A percentile compares a stretch with the other conserved stretches of the same genome.
These are phyloP conservation scores for Didymella sp. DNA, from an alignment of 2,329 filamentous ascomycete species.

Conservation along the genomic window DNA sequence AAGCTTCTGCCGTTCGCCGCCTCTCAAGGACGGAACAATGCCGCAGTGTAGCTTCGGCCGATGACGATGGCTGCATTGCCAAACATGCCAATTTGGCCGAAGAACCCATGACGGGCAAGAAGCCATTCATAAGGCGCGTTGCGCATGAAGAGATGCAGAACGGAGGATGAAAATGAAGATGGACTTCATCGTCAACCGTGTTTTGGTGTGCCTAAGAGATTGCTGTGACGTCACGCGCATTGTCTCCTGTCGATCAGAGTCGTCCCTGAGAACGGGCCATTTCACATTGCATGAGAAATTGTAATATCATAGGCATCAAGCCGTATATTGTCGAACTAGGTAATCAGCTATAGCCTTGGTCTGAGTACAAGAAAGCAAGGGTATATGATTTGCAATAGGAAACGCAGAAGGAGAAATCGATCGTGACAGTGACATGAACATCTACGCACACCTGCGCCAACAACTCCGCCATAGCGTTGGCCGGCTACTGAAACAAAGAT, in stretches of 20 bases:
- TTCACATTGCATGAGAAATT: not conserved
- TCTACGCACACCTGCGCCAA: conserved; percentile 22
- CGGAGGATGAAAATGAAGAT: not conserved
- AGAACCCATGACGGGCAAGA: not conserved
- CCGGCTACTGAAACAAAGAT: conserved; percentile 20
- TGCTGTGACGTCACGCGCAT: not conserved
- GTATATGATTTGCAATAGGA: conserved; percentile 16
- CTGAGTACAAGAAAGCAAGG: conserved; percentile 18
- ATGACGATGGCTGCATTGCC: conserved; percentile 3
- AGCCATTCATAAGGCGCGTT: not conserved
- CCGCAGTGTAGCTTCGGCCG: conserved; percentile 2
- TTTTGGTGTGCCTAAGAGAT: not conserved
- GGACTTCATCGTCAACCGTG: not conserved
- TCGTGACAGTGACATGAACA: conserved; percentile 24
- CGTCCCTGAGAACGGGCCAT: not conserved
- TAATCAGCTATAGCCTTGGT: conserved; percentile 22
- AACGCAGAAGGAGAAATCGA: conserved; percentile 3
- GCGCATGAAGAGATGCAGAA: not conserved
- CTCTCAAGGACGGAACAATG: not conserved
- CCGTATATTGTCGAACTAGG: conserved; percentile 15
- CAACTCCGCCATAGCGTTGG: conserved; percentile 10
- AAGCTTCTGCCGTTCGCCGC: not conserved
- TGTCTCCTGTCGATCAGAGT: conserved; percentile 3
- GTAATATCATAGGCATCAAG: conserved; percentile 14
- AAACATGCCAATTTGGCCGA: not conserved